Conservation (phyloP, 371 early-diverging fungal genomes). For the Racocetra persica region DNA sequence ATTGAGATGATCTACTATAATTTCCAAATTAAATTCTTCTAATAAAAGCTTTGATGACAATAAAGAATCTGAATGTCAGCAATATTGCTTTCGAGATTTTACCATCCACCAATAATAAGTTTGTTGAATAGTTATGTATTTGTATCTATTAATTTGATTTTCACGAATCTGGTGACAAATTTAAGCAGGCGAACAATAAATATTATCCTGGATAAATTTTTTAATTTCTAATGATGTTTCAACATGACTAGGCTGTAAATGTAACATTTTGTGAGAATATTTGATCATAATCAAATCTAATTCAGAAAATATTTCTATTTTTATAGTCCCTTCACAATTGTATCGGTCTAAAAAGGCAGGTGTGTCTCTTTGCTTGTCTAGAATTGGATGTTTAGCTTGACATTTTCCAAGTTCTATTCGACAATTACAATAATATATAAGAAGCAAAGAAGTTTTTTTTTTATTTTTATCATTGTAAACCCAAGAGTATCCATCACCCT, state of each 20-base stretch:
- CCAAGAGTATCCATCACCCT: background rate
- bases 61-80: background rate
- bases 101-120: background rate
- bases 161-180: too few species aligned
- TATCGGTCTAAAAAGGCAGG: too few species aligned
- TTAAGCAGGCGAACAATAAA: background rate
- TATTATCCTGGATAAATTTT: background rate
- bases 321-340: too few species aligned
- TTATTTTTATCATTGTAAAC: background rate
- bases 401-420: background rate
- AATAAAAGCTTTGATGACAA: background rate
- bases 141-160: too few species aligned
- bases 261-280: background rate
- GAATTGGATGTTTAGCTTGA: background rate
- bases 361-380: background rate
- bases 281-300: too few species aligned
- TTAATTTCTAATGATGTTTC: background rate
- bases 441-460: background rate
- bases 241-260: background rate
- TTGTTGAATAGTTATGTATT: background rate
- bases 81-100: background rate
- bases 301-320: background rate
- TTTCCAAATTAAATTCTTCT: too few species aligned
- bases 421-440: background rate
- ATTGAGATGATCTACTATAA: too few species aligned